phyloP scores from a whole-genome alignment of 192 early-diverging fungal genomes.

The Endogone sp. region DNA sequence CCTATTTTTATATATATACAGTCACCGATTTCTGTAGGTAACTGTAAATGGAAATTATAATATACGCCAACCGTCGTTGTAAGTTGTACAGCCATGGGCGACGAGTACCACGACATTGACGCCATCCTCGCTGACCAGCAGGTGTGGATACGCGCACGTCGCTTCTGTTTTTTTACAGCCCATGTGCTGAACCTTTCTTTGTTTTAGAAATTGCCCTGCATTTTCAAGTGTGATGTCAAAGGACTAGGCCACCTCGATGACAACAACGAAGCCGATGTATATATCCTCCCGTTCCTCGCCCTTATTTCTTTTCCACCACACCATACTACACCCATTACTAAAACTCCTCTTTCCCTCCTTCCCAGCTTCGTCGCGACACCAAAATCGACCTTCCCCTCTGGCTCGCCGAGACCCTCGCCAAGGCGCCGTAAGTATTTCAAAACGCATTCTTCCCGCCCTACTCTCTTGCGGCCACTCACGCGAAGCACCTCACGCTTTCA shows the following conservation, averaged over 20 bases:
- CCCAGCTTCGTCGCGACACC: conserved; percentile 20
- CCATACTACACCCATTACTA: not conserved
- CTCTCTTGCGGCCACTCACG: conserved; percentile 3
- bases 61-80: no score
- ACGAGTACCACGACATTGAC: conserved; percentile 56
- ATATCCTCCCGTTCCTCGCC: not conserved
- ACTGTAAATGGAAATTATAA: no score
- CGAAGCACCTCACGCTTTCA: not conserved
- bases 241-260: conserved; percentile 14
- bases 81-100: not conserved
- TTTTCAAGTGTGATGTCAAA: conserved; percentile 16
- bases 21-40: no score
- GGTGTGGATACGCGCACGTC: conserved; percentile 24
- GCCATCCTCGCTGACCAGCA: conserved; percentile 52
- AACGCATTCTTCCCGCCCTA: not conserved
- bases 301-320: not conserved
- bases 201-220: not conserved
- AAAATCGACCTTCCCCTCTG: conserved; percentile 37
- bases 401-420: conserved; percentile 29
- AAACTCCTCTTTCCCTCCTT: no score
- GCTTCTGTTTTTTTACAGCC: conserved; percentile 14
- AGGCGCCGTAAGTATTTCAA: not conserved
- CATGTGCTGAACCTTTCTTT: conserved; percentile 19
- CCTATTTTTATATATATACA: no score
- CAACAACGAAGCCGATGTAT: not conserved